These are phyloP conservation scores for Blastosporella zonata DNA, from an alignment of 1,284 basidiomycete species.

Conservation along the genomic window DNA sequence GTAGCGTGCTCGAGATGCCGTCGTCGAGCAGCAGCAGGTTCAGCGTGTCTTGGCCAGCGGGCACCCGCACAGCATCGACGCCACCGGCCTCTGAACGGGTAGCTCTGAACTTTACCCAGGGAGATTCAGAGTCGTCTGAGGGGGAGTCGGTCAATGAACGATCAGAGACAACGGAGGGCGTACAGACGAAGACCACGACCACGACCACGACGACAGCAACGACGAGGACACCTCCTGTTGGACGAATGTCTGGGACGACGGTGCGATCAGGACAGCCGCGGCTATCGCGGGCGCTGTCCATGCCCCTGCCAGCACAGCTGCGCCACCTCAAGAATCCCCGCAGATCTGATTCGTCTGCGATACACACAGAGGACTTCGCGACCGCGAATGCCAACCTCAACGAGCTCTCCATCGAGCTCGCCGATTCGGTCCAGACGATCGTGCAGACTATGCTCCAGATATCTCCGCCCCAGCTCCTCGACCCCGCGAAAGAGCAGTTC, in stretches of 20 bases:
- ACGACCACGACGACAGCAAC: too few relatives aligned
- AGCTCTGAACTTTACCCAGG: slow-evolving; percentile 23
- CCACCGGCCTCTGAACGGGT: slow-evolving; percentile 22
- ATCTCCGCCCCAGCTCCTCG: slow-evolving; percentile 84
- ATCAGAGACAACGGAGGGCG: slow-evolving; percentile 1
- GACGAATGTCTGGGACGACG: slow-evolving; percentile 16
- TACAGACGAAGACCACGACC: too few relatives aligned
- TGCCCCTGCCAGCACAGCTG: slow-evolving; percentile 69
- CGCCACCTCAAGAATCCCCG: slow-evolving; percentile 64
- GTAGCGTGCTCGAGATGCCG: slow-evolving; percentile 27
- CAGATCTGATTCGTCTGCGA: slow-evolving; percentile 29
- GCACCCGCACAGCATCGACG: slow-evolving; percentile 19
- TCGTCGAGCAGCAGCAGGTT: slow-evolving; percentile 31
- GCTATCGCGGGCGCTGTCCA: slow-evolving; percentile 67
- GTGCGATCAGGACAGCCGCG: slow-evolving; percentile 36
- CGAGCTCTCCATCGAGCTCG: slow-evolving; percentile 77
- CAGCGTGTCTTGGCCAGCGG: slow-evolving; percentile 31
- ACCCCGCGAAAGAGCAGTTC: slow-evolving; percentile 89
- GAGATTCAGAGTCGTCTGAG: slow-evolving; percentile 23
- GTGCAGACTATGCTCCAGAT: slow-evolving; percentile 88
- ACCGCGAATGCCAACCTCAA: slow-evolving; percentile 44
- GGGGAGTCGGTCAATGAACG: slow-evolving; percentile 20
- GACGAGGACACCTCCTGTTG: slow-evolving; percentile 5
- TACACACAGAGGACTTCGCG: slow-evolving; percentile 17
- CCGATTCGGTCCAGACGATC: slow-evolving; percentile 83